phyloP scores from a whole-genome alignment of 768 basidiomycete genomes.

The Mycena crocata region DNA sequence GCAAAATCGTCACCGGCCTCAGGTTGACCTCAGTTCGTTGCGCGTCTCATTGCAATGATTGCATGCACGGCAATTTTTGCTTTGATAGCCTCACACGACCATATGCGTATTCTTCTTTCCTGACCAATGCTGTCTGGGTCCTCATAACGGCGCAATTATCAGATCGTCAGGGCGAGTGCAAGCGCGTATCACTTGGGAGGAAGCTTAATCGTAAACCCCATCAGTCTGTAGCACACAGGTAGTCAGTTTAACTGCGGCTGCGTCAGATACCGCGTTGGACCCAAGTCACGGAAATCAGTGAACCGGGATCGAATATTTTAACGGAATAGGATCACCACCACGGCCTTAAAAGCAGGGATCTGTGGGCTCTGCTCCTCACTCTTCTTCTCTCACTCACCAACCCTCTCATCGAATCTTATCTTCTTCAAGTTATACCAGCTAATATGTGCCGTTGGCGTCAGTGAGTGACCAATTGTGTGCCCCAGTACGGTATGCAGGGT shows the following conservation, averaged over 20 bases:
- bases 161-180: slow-evolving; percentile 21
- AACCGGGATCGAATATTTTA: slow-evolving; percentile 4
- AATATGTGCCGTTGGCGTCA: slow-evolving; percentile 68
- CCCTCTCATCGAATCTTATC: slow-evolving; percentile 22
- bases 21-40: slow-evolving; percentile 27
- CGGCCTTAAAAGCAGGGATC: slow-evolving; percentile 30
- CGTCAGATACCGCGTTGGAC: slow-evolving; percentile 9
- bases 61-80: slow-evolving; percentile 20
- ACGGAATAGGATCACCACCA: slow-evolving; percentile 23
- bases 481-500: slow-evolving; percentile 7
- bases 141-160: slow-evolving; percentile 9
- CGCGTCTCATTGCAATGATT: neutral
- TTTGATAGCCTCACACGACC: slow-evolving; percentile 20
- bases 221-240: slow-evolving; percentile 14
- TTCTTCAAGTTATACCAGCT: slow-evolving; percentile 19
- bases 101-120: slow-evolving; percentile 10
- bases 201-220: slow-evolving; percentile 23
- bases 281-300: slow-evolving; percentile 5
- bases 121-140: slow-evolving; percentile 1
- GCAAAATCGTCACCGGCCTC: slow-evolving; percentile 13
- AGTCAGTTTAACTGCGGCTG: slow-evolving; percentile 15
- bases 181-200: neutral
- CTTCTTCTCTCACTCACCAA: slow-evolving; percentile 17
- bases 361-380: slow-evolving; percentile 7
- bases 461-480: slow-evolving; percentile 57